These are phyloP conservation scores for Eucalyptus pumila DNA, from an alignment of 345 rosid genomes.

Conservation along the genomic window DNA sequence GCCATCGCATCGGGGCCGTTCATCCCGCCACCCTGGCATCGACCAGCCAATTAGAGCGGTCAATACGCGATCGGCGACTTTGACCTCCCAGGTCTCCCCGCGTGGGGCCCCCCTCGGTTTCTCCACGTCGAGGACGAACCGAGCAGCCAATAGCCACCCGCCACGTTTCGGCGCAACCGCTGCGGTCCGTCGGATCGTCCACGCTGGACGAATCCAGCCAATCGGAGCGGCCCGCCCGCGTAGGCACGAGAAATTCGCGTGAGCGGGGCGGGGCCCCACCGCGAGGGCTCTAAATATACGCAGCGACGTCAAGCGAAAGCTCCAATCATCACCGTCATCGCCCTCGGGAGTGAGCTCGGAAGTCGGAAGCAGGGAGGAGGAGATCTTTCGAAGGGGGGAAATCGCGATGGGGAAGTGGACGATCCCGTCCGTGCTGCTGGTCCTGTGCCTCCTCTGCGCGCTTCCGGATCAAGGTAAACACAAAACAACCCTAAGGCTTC, in stretches of 20 bases:
- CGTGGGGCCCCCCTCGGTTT: background rate
- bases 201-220: constrained; percentile 1
- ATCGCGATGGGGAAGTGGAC: constrained; percentile 83
- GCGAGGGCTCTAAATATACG: background rate
- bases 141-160: constrained; percentile 2
- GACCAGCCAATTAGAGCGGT: background rate
- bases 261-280: background rate
- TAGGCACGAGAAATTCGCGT: background rate
- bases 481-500: background rate
- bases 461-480: constrained; percentile 78
- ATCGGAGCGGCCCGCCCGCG: background rate
- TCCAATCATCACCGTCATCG: background rate
- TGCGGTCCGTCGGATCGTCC: constrained; percentile 31
- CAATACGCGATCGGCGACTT: background rate
- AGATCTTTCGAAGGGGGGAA: background rate
- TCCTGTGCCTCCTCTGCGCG: constrained; percentile 49
- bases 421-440: constrained; percentile 65
- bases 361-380: background rate
- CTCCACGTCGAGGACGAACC: constrained; percentile 37
- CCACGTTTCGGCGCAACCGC: background rate
- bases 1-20: background rate
- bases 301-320: background rate
- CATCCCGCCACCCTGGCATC: background rate
- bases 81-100: background rate
- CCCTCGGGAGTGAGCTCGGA: background rate